Evolutionary conservation across 768 basidiomycete species (phyloP), one percentile per base, ranked within the genome.

Genomic region (Boletus fagicola): DNA sequence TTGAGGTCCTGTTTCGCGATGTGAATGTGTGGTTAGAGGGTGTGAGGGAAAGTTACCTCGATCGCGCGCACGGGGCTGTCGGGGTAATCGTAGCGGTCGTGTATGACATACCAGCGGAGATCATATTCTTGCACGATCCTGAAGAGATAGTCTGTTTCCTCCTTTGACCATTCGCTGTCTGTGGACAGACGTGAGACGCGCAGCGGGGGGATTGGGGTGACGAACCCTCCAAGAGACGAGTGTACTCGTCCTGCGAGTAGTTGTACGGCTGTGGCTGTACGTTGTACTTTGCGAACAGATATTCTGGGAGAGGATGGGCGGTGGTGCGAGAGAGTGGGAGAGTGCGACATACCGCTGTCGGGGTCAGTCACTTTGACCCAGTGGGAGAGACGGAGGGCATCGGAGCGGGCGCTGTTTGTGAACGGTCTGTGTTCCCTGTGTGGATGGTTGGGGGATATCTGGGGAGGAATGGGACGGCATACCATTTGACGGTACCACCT

Each of bases 91-190:
- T 96, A 98, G 28, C 97, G 86, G 72, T 98, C 97, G 51, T 90
- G 78, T 13, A 95, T 84, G 61, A 98, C 81, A 68, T 91, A 88
- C 83, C 95, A 98, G 44, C 96, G 82, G 12, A 84, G 77, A 70
- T 98, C 95, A 62, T 90, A 98, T 51, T 90, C 86, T 49, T 81
- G 79, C 10, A 89, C 86, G 10, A 96, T 72, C 4, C 75, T 75
- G 73, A 98, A 96, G 1, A 99, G 81, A 68, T 98, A 93, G 68
- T 93, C 90, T 0, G 97, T 98, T 72, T 98, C 94, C 62, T 94
- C 92, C 64, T 88, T 89, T 7, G 90, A 82, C 97, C 97, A 98
- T 58, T 88, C 87, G 11, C 75, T 76, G 65, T 95, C 96, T 87
- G 53, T 26, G 53, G 30, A 20, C 7, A 18, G 40, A 2, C 5